phyloP scores from a whole-genome alignment of 768 basidiomycete species.

The Arthromyces matolae region DNA sequence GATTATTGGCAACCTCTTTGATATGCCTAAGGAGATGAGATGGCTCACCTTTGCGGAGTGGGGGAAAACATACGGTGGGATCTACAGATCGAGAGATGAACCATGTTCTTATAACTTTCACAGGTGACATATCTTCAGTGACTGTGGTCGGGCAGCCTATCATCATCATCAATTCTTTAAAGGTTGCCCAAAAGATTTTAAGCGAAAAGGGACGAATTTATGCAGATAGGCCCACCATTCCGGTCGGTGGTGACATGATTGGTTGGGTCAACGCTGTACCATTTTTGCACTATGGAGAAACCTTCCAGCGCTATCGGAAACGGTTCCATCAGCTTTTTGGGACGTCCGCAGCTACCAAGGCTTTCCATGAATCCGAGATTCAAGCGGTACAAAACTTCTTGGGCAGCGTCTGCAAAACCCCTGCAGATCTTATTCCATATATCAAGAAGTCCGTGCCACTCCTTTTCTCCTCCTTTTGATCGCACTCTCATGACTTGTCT shows the following conservation, averaged over 20 bases:
- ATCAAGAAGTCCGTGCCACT: neutral
- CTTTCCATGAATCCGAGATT: constrained; percentile 2
- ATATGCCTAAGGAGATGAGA: constrained; percentile 21
- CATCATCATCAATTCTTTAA: constrained; percentile 39
- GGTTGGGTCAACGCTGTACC: constrained; percentile 15
- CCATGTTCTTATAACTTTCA: neutral
- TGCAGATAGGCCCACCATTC: constrained; percentile 46
- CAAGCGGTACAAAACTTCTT: neutral
- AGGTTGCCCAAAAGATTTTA: constrained; percentile 44
- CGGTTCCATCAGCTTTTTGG: constrained; percentile 3
- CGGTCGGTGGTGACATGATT: constrained; percentile 32
- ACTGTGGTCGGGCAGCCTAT: constrained; percentile 41
- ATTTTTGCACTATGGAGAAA: constrained; percentile 12
- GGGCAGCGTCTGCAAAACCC: neutral
- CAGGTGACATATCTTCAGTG: neutral
- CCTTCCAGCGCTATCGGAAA: constrained; percentile 11
- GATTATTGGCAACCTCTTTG: constrained; percentile 32
- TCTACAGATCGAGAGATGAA: neutral
- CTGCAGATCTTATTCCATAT: constrained; percentile 5
- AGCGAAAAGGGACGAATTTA: constrained; percentile 50
- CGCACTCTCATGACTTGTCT: neutral
- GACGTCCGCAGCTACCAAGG: neutral
- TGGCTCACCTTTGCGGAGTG: constrained; percentile 30
- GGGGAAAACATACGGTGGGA: constrained; percentile 31
- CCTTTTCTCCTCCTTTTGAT: no score